Base-by-base conservation (phyloP, 495 filamentous ascomycete genomes). In the Aspergillus incahuasiensis region DNA sequence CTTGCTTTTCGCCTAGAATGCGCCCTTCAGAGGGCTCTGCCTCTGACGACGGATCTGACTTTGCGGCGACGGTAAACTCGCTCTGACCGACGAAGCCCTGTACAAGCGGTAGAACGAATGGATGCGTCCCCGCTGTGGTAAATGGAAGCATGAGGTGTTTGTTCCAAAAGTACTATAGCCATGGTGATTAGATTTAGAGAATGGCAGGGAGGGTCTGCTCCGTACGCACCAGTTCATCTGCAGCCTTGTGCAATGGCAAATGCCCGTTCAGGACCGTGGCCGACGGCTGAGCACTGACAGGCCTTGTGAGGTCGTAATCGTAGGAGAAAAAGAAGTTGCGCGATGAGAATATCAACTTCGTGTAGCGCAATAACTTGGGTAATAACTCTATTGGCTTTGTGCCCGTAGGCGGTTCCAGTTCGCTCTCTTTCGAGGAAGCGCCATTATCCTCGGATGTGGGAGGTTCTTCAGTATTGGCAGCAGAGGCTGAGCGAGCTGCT, bases 81-180 rank as follows among this genome's bases (percentile, higher is more conserved):
- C 82, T 75, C 68, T 98, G 94, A 2, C 92, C 91, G 19, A 98
- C 88, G 62, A 97, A 98, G 5, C 94, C 94, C 74, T 97, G 92
- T 72, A 97, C 88, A 9, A 98, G 61, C 0, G 94, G 94, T 48
- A 98, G 65, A 8, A 90, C 78, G 58, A 94, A 82, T 2, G 73
- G 74, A 62, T 79, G 72, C 7, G 68, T 67, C 1, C 86, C 85
- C 32, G 78, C 76, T 12, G 87, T 79, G 48, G 89, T 85, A 54
- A 98, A 92, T 3, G 85, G 85, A 42, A 79, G 67, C 34, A 88
- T 79, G 11, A 97, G 74, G 69, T 90, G 74, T 19, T 75, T 77
- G 62, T 98, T 98, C 92, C 92, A 98, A 61, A 96, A 97, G 69
- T 82, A 96, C 85, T 88, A 55, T 3, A 50, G 18, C 11, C 7